Percentiles rank a stretch among this genome's conserved stretches.
Conservation (phyloP, 1,284 basidiomycete species). For the Puccinia hordei region DNA sequence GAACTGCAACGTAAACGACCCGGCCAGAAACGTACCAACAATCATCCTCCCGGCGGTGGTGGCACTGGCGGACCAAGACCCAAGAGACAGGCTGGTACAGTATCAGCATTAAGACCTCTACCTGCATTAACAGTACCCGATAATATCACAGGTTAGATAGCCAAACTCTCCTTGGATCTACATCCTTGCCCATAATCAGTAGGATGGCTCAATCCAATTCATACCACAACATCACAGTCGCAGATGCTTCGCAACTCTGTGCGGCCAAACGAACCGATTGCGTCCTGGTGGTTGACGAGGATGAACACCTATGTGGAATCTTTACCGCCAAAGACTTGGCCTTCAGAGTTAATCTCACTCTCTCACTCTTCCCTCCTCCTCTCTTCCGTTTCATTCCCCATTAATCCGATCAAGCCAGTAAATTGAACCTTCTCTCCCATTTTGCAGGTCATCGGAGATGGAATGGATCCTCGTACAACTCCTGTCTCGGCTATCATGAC, state of each 20-base stretch:
- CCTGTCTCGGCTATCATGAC: conserved; percentile 97
- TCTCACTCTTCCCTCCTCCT: too few relatives aligned
- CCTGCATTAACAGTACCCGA: conserved; percentile 97
- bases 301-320: conserved; percentile 96
- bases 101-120: conserved; percentile 90
- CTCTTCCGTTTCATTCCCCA: not conserved
- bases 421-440: not conserved
- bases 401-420: not conserved
- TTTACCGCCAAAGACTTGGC: conserved; percentile 99
- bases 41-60: not conserved
- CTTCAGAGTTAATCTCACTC: conserved; percentile 72
- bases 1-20: conserved; percentile 81
- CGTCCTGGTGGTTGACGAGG: conserved; percentile 98
- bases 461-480: conserved; percentile 88
- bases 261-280: conserved; percentile 98
- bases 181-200: too few relatives aligned
- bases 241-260: conserved; percentile 96
- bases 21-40: conserved; percentile 54
- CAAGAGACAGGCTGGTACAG: conserved; percentile 73
- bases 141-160: conserved; percentile 69
- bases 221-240: conserved; percentile 65
- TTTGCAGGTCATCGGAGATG: conserved; percentile 85
- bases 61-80: conserved; percentile 8
- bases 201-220: too few relatives aligned
- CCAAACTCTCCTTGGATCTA: too few relatives aligned